Evolutionary conservation across 192 early-diverging fungal genomes (phyloP).

Genomic region (Geranomyces michiganensis): DNA sequence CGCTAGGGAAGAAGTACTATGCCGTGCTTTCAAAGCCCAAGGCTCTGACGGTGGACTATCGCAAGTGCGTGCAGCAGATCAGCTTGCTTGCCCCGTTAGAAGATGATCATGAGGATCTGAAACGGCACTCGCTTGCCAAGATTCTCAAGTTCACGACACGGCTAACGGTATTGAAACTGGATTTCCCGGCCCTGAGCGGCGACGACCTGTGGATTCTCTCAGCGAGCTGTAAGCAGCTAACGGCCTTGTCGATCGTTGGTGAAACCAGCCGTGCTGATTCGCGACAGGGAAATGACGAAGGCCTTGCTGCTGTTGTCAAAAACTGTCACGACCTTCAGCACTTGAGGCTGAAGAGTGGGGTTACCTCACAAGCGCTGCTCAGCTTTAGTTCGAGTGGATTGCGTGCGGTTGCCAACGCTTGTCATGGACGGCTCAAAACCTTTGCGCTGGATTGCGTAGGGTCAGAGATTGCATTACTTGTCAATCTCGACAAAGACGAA

Average conservation of each 20-base stretch:
- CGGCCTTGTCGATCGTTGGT: conserved; percentile 7
- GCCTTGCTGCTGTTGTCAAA: conserved; percentile 1
- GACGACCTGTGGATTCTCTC: conserved; percentile 24
- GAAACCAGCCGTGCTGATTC: background rate
- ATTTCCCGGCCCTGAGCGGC: conserved; percentile 22
- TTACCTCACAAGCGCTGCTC: background rate
- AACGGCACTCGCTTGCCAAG: background rate
- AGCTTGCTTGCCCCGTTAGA: background rate
- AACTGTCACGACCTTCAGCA: conserved; percentile 11
- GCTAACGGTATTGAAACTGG: conserved; percentile 11
- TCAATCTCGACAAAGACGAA: background rate
- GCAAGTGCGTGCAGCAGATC: conserved; percentile 9
- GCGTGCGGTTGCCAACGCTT: background rate
- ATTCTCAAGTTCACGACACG: background rate
- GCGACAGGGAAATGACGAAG: conserved; percentile 5
- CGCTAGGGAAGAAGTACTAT: conserved; percentile 2
- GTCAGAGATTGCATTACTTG: background rate
- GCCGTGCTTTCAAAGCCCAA: conserved; percentile 11
- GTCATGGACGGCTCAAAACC: conserved; percentile 8
- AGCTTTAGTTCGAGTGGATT: conserved; percentile 12
- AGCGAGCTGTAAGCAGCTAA: conserved; percentile 7
- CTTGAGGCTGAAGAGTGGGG: conserved; percentile 8
- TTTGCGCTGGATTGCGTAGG: conserved; percentile 24
- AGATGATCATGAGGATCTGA: background rate
- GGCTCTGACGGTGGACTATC: conserved; percentile 6